Base-by-base conservation (phyloP, 2,329 filamentous ascomycete species). In the Epicoccum nigrum region DNA sequence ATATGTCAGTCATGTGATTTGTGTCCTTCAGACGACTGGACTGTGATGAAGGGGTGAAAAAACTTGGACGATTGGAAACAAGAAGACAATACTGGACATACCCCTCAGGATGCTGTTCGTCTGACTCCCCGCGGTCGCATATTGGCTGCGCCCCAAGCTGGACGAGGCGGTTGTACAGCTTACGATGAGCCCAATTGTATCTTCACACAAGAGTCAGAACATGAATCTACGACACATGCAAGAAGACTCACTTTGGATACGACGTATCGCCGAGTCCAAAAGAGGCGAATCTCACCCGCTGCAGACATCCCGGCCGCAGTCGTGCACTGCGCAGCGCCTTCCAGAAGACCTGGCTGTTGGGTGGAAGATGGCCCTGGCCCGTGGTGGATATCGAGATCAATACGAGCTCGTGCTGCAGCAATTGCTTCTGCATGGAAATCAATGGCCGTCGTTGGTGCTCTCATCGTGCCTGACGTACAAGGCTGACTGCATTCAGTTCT, bases 231-330 rank as follows among this genome's bases (percentile, higher is more conserved):
- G 13, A 20, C 30, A 17, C 2, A 17, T 12, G 1, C 2, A n/a
- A 12, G 25, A 2, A 2, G 23, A 69, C 82, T 59, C 78, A 94
- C 87, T 95, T 93, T 48, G 88, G 82, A 79, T 99, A 99, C 1
- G 92, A 96, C 67, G 89, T 96, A 73, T 99, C 94, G 0, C 94
- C 94, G 1, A 97, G 81, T 0, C 94, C 94, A 78, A 97, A 96
- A 0, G 87, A 89, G 3, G 90, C 87, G 74, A 96, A 97, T 1
- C 78, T 81, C 55, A 96, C 77, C 27, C 82, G 80, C 30, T 78
- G 69, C 31, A 99, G 77, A 63, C 87, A 92, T 13, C 82, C 84
- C 3, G 86, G 80, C 11, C 87, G 84, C 21, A 99, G 81, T 62
- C 85, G 90, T 72, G 89, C 92, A 60, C 90, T 83, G 15, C 96